phyloP scores from a whole-genome alignment of 495 filamentous ascomycete genomes.

The Jackrogersella multiformis region DNA sequence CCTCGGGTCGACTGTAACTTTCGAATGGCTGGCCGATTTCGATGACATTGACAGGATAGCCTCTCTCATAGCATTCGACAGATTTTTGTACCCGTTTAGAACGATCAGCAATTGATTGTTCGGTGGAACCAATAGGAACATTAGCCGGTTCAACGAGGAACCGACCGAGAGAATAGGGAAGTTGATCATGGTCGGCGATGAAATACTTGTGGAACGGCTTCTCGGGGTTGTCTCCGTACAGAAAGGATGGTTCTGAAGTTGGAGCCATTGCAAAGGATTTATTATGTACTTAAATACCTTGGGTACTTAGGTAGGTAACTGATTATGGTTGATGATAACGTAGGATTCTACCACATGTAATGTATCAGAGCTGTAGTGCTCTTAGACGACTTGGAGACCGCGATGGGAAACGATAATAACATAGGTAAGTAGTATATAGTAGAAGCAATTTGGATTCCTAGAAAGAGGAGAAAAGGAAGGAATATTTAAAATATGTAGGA shows the following conservation, averaged over 20 bases:
- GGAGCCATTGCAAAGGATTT: neutral
- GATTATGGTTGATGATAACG: too few species aligned
- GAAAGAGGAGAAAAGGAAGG: too few species aligned
- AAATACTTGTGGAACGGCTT: neutral
- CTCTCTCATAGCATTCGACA: neutral
- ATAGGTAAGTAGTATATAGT: neutral
- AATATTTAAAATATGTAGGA: too few species aligned
- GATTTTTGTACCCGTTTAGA: neutral
- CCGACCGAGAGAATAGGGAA: neutral
- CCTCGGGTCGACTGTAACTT: neutral
- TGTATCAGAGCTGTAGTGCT: too few species aligned
- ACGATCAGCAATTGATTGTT: neutral
- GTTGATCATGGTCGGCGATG: neutral
- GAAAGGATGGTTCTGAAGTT: neutral
- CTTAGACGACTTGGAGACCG: neutral
- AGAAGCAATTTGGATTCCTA: neutral
- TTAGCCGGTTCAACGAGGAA: neutral
- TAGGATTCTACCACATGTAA: too few species aligned
- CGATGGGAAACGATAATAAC: neutral
- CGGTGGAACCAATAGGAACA: neutral
- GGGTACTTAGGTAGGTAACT: neutral
- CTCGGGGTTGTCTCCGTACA: neutral
- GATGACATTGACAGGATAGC: neutral
- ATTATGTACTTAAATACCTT: neutral
- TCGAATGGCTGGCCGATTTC: neutral